These are phyloP conservation scores for Coemansia furcata DNA, from an alignment of 192 early-diverging fungal species.

Conservation along the genomic window DNA sequence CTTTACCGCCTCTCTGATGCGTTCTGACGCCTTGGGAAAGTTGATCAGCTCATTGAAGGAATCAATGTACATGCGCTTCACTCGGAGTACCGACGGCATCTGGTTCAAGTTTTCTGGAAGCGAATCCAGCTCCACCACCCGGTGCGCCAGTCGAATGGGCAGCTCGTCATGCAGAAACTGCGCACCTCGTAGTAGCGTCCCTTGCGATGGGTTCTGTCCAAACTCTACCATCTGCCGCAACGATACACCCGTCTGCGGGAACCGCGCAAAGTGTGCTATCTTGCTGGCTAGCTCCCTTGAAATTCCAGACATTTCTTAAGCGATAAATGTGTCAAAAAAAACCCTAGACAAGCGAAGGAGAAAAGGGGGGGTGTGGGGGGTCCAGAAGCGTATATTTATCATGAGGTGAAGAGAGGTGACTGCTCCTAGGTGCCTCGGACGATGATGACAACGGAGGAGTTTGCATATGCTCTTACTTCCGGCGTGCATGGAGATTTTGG, in stretches of 20 bases:
- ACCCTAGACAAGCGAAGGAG: neutral
- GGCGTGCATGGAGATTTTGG: neutral
- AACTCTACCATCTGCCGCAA: slow-evolving; percentile 95
- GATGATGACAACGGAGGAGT: neutral
- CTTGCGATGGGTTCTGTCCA: slow-evolving; percentile 79
- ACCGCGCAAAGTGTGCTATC: slow-evolving; percentile 75
- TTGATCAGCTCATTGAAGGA: slow-evolving; percentile 68
- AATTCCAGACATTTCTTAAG: slow-evolving; percentile 33
- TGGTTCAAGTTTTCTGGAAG: slow-evolving; percentile 80
- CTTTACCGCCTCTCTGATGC: slow-evolving; percentile 42
- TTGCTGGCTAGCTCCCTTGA: slow-evolving; percentile 63
- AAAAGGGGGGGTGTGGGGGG: neutral
- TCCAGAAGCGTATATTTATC: neutral
- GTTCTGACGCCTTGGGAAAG: slow-evolving; percentile 36
- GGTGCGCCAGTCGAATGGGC: slow-evolving; percentile 88
- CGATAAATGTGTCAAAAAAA: neutral
- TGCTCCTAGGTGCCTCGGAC: neutral
- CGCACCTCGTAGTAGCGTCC: slow-evolving; percentile 69
- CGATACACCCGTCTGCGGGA: slow-evolving; percentile 92
- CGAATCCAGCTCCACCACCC: slow-evolving; percentile 92
- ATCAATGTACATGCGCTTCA: slow-evolving; percentile 95
- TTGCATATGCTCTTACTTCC: neutral
- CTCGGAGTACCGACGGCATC: slow-evolving; percentile 88
- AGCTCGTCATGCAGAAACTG: slow-evolving; percentile 89
- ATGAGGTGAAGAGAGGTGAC: neutral